These are phyloP conservation scores for Diaporthe ampelina DNA, from an alignment of 2,329 filamentous ascomycete genomes.

Conservation along the genomic window DNA sequence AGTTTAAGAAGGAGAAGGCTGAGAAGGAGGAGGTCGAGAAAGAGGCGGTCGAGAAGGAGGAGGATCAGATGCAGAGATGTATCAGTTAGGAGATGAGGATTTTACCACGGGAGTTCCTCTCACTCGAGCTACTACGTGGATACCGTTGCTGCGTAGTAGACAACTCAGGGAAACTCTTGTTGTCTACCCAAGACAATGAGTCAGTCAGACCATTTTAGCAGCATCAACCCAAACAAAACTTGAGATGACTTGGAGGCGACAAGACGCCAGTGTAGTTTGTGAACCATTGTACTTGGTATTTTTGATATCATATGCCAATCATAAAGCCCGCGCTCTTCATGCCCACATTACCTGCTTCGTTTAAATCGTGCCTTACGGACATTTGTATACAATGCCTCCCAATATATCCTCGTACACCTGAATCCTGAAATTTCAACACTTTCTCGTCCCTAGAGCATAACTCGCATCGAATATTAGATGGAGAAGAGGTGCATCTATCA, in stretches of 20 bases:
- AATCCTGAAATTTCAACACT: background rate
- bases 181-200: too few relatives aligned
- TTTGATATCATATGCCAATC: conserved; percentile 36
- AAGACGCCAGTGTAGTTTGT: conserved; percentile 48
- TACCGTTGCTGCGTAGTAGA: too few relatives aligned
- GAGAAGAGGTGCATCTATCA: background rate
- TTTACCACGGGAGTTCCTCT: too few relatives aligned
- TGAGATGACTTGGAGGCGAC: conserved; percentile 42
- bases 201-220: background rate
- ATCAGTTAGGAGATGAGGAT: too few relatives aligned
- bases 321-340: background rate
- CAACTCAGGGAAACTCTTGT: too few relatives aligned
- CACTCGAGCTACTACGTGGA: too few relatives aligned
- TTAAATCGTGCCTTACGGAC: conserved; percentile 20
- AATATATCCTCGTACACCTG: conserved; percentile 14
- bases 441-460: background rate
- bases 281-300: conserved; percentile 40
- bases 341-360: conserved; percentile 2
- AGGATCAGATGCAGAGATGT: too few relatives aligned
- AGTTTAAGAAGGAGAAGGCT: too few relatives aligned
- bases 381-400: conserved; percentile 24
- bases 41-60: too few relatives aligned
- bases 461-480: background rate
- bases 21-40: too few relatives aligned
- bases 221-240: background rate